phyloP scores from a whole-genome alignment of 495 filamentous ascomycete genomes.

The Hyaloscypha hepaticicola region DNA sequence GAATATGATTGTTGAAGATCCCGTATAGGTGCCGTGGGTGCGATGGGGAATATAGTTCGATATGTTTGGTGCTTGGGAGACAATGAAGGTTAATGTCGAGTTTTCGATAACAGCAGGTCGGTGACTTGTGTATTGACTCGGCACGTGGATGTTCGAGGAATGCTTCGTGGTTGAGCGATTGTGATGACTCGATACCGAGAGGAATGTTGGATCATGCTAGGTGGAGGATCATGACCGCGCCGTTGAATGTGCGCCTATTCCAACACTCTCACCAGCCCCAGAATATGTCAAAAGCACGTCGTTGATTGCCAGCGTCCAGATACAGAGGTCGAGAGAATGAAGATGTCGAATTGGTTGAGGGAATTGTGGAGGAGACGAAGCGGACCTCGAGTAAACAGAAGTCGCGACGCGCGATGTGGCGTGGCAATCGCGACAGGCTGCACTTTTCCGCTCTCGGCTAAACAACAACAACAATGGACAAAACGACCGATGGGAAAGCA shows the following conservation, averaged over 20 bases:
- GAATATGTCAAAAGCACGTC: slow-evolving; percentile 10
- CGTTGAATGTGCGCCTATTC: background rate
- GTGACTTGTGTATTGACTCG: background rate
- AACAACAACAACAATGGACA: background rate
- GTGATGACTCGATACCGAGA: background rate
- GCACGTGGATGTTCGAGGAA: background rate
- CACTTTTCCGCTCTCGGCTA: background rate
- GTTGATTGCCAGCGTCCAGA: slow-evolving; percentile 5
- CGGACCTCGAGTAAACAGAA: background rate
- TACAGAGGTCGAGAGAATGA: slow-evolving; percentile 1
- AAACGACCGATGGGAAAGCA: background rate
- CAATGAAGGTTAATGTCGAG: background rate
- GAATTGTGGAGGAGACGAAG: background rate
- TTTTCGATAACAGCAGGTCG: background rate
- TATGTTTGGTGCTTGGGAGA: background rate
- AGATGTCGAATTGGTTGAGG: background rate
- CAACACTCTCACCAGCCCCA: slow-evolving; percentile 11
- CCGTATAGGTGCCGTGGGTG: background rate
- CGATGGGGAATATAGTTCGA: background rate
- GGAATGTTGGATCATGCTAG: background rate
- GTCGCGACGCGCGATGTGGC: background rate
- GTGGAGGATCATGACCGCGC: background rate
- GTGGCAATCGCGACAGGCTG: background rate
- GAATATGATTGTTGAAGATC: background rate
- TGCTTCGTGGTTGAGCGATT: background rate